A percentile compares a stretch with the other conserved stretches of the same genome.
phyloP scores from a whole-genome alignment of 2,329 filamentous ascomycete genomes.

The Pseudogymnoascus sp. region DNA sequence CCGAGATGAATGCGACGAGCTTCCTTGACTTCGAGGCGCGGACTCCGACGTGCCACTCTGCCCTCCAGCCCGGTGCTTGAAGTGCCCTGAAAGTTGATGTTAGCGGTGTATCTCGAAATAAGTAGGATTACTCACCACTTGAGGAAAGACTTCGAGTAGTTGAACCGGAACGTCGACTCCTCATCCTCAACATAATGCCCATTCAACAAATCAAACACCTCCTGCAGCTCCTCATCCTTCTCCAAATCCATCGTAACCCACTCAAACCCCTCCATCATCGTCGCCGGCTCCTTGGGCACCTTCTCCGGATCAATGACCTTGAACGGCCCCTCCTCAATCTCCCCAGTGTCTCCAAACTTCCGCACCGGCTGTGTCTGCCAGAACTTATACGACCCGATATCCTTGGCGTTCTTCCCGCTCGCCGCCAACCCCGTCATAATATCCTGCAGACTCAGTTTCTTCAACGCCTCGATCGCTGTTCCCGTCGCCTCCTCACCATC shows the following conservation, averaged over 20 bases:
- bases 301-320: conserved; percentile 69
- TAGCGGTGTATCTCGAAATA: conserved; percentile 13
- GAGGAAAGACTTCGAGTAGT: conserved; percentile 82
- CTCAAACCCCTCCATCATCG: conserved; percentile 76
- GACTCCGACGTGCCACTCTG: conserved; percentile 91
- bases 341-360: conserved; percentile 58
- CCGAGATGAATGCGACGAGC: conserved; percentile 91
- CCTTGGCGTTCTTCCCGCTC: conserved; percentile 81
- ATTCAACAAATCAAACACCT: conserved; percentile 84
- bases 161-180: conserved; percentile 95
- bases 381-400: conserved; percentile 97
- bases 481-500: conserved; percentile 28
- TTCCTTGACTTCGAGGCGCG: conserved; percentile 74
- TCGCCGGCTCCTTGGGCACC: conserved; percentile 67
- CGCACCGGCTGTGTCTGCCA: conserved; percentile 97
- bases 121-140: conserved; percentile 56
- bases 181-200: conserved; percentile 97
- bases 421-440: conserved; percentile 68
- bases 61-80: conserved; percentile 88
- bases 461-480: conserved; percentile 44
- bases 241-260: conserved; percentile 88
- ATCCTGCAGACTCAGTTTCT: conserved; percentile 58
- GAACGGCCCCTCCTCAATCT: conserved; percentile 70
- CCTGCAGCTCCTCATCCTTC: conserved; percentile 68
- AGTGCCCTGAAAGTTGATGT: conserved; percentile 56